Percentiles rank a stretch among this genome's conserved stretches.
Conservation (phyloP, 106 monocot species). For the Apostasia ramifera region DNA sequence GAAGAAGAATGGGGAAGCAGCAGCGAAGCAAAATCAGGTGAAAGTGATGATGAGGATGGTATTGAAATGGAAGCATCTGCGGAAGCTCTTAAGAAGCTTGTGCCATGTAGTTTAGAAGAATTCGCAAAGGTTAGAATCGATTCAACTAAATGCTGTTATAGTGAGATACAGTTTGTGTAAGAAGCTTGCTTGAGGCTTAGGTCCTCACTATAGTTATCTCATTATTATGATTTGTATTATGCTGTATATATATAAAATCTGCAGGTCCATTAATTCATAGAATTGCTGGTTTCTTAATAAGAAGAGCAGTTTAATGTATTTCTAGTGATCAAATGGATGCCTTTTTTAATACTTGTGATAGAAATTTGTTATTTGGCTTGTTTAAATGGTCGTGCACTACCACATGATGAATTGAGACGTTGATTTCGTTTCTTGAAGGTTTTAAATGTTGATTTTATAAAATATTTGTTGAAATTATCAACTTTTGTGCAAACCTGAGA, state of each 20-base stretch:
- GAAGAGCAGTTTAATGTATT: no score
- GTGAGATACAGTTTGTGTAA: background rate
- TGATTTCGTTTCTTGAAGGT: background rate
- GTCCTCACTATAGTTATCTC: background rate
- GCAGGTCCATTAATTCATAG: no score
- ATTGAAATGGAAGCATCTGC: slow-evolving; percentile 39
- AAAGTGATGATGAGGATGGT: slow-evolving; percentile 53
- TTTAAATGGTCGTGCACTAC: no score
- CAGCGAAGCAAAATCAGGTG: slow-evolving; percentile 52
- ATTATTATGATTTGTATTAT: no score
- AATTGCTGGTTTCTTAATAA: no score
- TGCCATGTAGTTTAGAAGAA: slow-evolving; percentile 52
- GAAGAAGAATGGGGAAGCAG: slow-evolving; percentile 64
- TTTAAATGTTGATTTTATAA: background rate
- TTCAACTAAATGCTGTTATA: background rate
- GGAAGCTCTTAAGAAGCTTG: slow-evolving; percentile 66
- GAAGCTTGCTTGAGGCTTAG: no score
- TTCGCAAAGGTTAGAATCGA: slow-evolving; percentile 51
- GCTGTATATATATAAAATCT: no score
- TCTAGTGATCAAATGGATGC: no score
- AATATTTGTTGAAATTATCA: background rate
- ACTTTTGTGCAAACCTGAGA: background rate
- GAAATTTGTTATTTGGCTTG: no score
- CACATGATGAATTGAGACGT: no score
- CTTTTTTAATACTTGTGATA: no score